phyloP scores from a whole-genome alignment of 148 eudicot species.

The Fagopyrum esculentum region DNA sequence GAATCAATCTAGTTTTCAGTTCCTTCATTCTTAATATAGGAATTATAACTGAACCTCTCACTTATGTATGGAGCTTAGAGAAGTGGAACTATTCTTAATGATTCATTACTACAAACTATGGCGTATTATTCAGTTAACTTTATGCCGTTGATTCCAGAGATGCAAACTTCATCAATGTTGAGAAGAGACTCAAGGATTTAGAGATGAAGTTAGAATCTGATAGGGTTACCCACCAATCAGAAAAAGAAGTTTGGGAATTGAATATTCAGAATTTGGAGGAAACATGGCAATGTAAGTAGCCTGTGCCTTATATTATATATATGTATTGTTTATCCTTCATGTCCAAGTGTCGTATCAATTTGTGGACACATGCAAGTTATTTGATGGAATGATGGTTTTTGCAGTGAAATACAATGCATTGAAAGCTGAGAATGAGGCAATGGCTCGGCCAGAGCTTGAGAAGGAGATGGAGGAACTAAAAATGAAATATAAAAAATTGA shows the following conservation, averaged over 20 bases:
- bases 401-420: conserved; percentile 76
- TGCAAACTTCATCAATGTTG: conserved; percentile 46
- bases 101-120: neutral
- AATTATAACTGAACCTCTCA: neutral
- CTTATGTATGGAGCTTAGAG: neutral
- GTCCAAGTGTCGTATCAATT: conserved; percentile 2
- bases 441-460: conserved; percentile 36
- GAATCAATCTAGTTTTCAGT: neutral
- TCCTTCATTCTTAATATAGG: neutral
- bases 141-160: conserved; percentile 45
- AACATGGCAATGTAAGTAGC: conserved; percentile 71
- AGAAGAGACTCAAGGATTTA: conserved; percentile 59
- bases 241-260: conserved; percentile 70
- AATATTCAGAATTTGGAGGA: conserved; percentile 74
- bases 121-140: neutral
- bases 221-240: conserved; percentile 40
- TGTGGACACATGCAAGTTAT: neutral
- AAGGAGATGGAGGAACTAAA: conserved; percentile 65
- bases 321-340: neutral
- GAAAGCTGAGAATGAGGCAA: conserved; percentile 51
- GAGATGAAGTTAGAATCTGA: conserved; percentile 70
- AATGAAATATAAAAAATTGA: conserved; percentile 44
- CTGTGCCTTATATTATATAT: neutral
- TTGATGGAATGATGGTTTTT: conserved; percentile 6
- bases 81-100: conserved; percentile 1